Conservation (phyloP, 2,329 filamentous ascomycete genomes). For the Stachybotrys elegans region DNA sequence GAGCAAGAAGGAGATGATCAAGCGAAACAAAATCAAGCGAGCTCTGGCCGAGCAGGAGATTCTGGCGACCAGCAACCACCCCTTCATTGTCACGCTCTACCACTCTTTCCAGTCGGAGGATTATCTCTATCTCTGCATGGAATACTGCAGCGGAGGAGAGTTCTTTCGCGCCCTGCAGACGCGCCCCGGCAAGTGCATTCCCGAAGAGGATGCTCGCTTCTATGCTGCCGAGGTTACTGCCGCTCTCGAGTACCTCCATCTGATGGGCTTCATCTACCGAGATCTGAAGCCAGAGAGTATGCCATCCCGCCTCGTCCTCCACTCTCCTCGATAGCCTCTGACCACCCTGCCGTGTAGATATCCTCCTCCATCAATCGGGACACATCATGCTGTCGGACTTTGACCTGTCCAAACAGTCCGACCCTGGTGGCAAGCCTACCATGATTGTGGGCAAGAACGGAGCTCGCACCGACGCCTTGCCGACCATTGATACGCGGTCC, state of each 20-base stretch:
- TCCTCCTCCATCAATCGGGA: constrained; percentile 95
- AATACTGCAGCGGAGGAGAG: constrained; percentile 97
- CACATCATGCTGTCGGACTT: constrained; percentile 99
- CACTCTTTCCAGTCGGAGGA: constrained; percentile 99
- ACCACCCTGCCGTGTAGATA: constrained; percentile 55
- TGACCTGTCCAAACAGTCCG: constrained; percentile 96
- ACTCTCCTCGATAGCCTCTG: background rate
- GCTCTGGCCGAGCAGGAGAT: constrained; percentile 97
- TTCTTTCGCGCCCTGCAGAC: constrained; percentile 98
- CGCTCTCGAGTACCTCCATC: constrained; percentile 89
- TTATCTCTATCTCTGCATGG: constrained; percentile 98
- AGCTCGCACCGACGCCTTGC: constrained; percentile 77
- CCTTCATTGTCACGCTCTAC: constrained; percentile 97
- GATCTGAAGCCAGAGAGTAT: constrained; percentile 97
- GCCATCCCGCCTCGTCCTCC: too few species aligned
- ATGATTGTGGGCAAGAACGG: constrained; percentile 95
- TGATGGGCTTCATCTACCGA: constrained; percentile 99
- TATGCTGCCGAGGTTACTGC: constrained; percentile 97
- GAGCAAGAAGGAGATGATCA: constrained; percentile 99
- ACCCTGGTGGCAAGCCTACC: constrained; percentile 88
- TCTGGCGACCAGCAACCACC: constrained; percentile 95
- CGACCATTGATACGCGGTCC: constrained; percentile 97
- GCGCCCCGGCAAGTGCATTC: constrained; percentile 92
- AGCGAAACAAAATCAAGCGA: constrained; percentile 99
- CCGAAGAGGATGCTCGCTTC: constrained; percentile 93